phyloP scores from a whole-genome alignment of 176 grass and related monocot genomes.

The Dactylis glomerata region DNA sequence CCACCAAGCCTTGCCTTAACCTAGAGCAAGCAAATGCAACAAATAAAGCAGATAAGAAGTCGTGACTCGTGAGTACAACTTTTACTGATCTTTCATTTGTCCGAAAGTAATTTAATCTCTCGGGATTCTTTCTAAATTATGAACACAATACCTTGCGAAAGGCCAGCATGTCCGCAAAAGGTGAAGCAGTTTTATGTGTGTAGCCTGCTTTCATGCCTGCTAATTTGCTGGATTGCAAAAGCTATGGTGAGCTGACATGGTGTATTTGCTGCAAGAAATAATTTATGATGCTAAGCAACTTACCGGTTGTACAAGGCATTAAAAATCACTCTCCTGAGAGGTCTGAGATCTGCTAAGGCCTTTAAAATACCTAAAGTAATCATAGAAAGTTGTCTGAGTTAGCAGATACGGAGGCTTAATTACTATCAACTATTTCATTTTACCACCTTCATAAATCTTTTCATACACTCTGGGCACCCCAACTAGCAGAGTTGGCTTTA shows the following conservation, averaged over 20 bases:
- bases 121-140: constrained; percentile 2
- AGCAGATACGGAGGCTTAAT: not conserved
- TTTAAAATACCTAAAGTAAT: constrained; percentile 72
- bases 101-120: not conserved
- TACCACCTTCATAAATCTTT: constrained; percentile 85
- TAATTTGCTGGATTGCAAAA: constrained; percentile 66
- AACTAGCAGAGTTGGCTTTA: constrained; percentile 86
- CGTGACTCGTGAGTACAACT: constrained; percentile 3
- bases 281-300: constrained; percentile 36
- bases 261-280: constrained; percentile 24
- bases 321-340: constrained; percentile 92
- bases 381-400: constrained; percentile 25
- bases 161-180: constrained; percentile 82
- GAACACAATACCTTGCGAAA: constrained; percentile 74
- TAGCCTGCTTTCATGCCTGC: constrained; percentile 80
- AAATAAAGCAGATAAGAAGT: not conserved
- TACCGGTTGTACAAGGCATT: constrained; percentile 94
- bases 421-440: constrained; percentile 21
- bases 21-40: constrained; percentile 45
- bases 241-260: constrained; percentile 17
- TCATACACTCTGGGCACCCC: constrained; percentile 97
- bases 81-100: constrained; percentile 5
- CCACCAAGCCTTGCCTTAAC: constrained; percentile 93
- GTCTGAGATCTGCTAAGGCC: constrained; percentile 76
- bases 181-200: constrained; percentile 81